Percentiles rank a stretch among this genome's conserved stretches.
Conservation (phyloP, 352 stramenopile genomes). For the Elongisporangium undulatum region DNA sequence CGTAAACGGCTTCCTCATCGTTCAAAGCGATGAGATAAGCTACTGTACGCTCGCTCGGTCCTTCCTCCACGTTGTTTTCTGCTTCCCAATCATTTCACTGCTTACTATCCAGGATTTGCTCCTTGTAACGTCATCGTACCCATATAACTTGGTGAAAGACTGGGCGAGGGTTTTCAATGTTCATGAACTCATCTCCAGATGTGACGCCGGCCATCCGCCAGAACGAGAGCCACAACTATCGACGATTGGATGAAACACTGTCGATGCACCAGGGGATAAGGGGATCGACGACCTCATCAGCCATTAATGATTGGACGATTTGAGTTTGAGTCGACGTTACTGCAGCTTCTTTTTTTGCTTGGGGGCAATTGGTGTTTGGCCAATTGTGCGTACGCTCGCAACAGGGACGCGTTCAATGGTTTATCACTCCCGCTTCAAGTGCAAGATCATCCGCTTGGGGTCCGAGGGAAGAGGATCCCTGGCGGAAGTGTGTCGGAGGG, state of each 20-base stretch:
- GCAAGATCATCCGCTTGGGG: not conserved
- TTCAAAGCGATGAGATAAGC: not conserved
- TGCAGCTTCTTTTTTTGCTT: not conserved
- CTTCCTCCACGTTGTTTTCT: not conserved
- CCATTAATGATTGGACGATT: not conserved
- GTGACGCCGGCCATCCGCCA: not conserved
- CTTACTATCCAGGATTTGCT: not conserved
- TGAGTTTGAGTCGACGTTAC: not conserved
- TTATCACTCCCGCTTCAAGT: not conserved
- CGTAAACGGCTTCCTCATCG: not conserved
- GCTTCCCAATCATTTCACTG: not conserved
- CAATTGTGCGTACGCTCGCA: not conserved
- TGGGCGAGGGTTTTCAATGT: not conserved
- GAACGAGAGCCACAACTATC: not conserved
- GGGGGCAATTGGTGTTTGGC: not conserved
- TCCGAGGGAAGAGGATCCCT: not conserved
- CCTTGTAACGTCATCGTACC: not conserved
- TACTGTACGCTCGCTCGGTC: not conserved
- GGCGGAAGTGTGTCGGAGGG: not conserved
- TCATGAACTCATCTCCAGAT: not conserved
- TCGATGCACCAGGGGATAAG: not conserved
- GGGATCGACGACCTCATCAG: not conserved
- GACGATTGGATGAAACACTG: not conserved
- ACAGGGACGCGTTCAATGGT: too few relatives aligned
- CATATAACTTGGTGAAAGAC: not conserved